Evolutionary conservation across 169 alveolate species (phyloP).

Genomic region (Plasmodium cynomolgi): DNA sequence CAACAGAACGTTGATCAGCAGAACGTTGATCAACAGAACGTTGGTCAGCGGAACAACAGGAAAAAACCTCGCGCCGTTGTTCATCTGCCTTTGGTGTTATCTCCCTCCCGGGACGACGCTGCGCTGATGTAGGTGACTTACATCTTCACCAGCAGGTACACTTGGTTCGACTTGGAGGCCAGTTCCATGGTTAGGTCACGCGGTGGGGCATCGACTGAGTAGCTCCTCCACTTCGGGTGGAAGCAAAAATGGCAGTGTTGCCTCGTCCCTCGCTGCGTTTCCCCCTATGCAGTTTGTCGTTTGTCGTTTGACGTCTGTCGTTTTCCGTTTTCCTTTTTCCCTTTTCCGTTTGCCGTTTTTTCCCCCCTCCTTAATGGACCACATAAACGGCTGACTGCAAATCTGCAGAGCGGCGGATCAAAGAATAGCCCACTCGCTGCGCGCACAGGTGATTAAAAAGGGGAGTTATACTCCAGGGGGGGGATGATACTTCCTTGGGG

Average conservation of each 20-base stretch:
- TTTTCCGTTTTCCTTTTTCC: no score
- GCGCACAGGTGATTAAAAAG: background rate
- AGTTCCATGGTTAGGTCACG: constrained; percentile 1
- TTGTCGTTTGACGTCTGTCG: no score
- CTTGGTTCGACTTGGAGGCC: constrained; percentile 26
- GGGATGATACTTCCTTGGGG: background rate
- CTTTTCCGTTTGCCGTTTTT: no score
- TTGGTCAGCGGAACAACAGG: no score
- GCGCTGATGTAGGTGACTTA: background rate
- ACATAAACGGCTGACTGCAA: background rate
- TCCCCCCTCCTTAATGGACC: background rate
- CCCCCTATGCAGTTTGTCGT: no score
- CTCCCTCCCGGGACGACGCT: background rate
- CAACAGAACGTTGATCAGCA: no score
- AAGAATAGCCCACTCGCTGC: background rate
- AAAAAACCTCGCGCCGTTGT: background rate
- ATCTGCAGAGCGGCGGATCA: background rate
- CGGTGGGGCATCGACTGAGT: background rate
- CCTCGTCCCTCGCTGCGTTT: background rate
- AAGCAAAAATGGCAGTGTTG: background rate
- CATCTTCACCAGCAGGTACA: constrained; percentile 35
- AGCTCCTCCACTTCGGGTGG: background rate
- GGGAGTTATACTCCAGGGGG: background rate
- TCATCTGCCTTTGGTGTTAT: background rate
- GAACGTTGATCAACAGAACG: no score